Base-by-base conservation (phyloP, 2,329 filamentous ascomycete genomes). In the Verticillium dahliae region DNA sequence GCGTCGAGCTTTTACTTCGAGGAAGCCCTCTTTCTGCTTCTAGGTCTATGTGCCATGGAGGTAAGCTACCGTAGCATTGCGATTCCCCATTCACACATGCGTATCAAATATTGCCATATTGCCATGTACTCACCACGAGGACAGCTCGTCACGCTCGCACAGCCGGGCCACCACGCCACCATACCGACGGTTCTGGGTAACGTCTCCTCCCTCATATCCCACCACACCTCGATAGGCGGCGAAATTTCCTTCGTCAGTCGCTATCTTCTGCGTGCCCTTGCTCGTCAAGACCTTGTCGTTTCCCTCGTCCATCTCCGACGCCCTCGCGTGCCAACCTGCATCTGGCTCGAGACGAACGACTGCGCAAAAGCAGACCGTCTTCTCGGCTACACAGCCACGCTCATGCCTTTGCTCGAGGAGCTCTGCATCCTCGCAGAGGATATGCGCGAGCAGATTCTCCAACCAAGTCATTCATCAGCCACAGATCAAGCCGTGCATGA, bases 241-340 rank as follows among this genome's bases (percentile, higher is more conserved):
- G 63, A 65, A 27, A 62, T 73, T 9, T 70, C 65, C 13, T 69
- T 67, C 15, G 62, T 72, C 4, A 67, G 70, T 14, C 69, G 67
- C n/a, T 73, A 73, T 50, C 72, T 72, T 58, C 66, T 73, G 18
- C 67, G 70, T 11, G 71, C 69, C 11, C 60, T 73, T 13, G 71
- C 71, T 1, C 67, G 71, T 15, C 70, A 73, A 54, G 71, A 73
- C 52, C 69, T 72, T 63, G 66, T 73, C 56, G 62, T 71, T 34
- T 70, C 70, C 1, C 62, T 73, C 18, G 64, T 67, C 1, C 62
- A 68, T 15, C 62, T 68, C 9, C 67, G 67, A 1, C 67, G 65
- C 3, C 66, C 66, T 6, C 58, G 62, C 10, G 69, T 72, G 18
- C 66, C 69, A 2, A 67, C 66, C 4, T 60, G 61, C 3, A 63